These are phyloP conservation scores for Rosa multiflora DNA, from an alignment of 306 rosid genomes.

Conservation along the genomic window DNA sequence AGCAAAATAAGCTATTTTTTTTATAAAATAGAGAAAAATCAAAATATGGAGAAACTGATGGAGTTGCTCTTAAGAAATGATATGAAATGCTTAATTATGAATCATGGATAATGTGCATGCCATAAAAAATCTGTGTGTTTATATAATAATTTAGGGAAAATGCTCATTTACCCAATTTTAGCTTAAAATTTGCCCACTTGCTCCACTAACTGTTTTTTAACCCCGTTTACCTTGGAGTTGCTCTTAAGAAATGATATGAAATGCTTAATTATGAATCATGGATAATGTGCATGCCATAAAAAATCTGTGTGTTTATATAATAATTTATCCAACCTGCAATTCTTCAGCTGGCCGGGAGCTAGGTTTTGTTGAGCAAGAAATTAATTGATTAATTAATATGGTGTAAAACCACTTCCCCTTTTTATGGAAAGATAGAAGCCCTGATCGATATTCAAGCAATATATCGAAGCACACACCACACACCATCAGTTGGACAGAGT, in stretches of 20 bases:
- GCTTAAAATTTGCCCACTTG: no score
- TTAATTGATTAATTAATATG: not conserved
- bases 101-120: not conserved
- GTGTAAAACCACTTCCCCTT: slow-evolving; percentile 13
- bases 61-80: not conserved
- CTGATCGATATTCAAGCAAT: not conserved
- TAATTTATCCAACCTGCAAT: not conserved
- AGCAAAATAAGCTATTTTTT: no score
- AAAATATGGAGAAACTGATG: no score
- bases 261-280: not conserved
- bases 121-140: not conserved
- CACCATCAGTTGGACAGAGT: not conserved
- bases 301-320: not conserved
- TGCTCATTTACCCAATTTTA: no score
- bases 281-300: not conserved
- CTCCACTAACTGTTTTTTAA: no score
- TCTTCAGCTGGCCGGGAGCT: not conserved
- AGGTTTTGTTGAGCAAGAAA: not conserved
- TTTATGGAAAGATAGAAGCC: not conserved
- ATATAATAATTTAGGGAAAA: not conserved
- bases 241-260: not conserved
- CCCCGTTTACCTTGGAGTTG: no score
- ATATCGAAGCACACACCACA: not conserved
- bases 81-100: not conserved
- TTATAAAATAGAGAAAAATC: no score